These are phyloP conservation scores for Lactarius deliciosus DNA, from an alignment of 768 basidiomycete genomes.

Conservation along the genomic window DNA sequence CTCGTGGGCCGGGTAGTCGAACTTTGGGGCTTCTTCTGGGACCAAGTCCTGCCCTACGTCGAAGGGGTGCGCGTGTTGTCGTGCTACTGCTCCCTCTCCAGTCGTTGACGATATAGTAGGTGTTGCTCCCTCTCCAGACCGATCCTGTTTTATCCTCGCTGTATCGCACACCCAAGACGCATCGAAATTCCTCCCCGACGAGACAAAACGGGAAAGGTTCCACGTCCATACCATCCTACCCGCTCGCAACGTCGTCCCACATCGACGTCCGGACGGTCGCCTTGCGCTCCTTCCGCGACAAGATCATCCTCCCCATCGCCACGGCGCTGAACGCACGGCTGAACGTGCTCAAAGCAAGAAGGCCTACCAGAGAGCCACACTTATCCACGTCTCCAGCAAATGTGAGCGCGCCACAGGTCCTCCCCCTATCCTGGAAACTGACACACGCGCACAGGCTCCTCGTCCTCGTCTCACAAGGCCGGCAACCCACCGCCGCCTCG, in stretches of 20 bases:
- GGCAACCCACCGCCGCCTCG: constrained; percentile 59
- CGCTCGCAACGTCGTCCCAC: constrained; percentile 43
- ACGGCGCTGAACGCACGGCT: constrained; percentile 56
- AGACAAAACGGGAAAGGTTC: constrained; percentile 51
- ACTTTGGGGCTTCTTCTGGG: constrained; percentile 93
- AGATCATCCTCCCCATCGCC: constrained; percentile 67
- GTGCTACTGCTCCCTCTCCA: constrained; percentile 40
- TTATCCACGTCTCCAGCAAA: constrained; percentile 76
- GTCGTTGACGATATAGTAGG: constrained; percentile 36
- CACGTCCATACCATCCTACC: constrained; percentile 36
- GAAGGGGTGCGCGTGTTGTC: constrained; percentile 68
- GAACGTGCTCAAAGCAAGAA: constrained; percentile 55
- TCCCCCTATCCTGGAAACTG: constrained; percentile 11
- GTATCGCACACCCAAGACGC: constrained; percentile 55
- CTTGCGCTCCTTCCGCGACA: constrained; percentile 76
- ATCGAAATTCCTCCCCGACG: constrained; percentile 48
- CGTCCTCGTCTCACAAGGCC: constrained; percentile 68
- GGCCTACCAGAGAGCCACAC: constrained; percentile 52
- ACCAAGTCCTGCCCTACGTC: constrained; percentile 80
- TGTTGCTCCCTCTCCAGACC: constrained; percentile 60
- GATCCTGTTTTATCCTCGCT: constrained; percentile 66
- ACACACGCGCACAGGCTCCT: constrained; percentile 53
- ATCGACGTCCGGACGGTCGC: constrained; percentile 85
- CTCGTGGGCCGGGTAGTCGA: constrained; percentile 78
- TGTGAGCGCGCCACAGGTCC: constrained; percentile 45